Percentiles rank a stretch among this genome's conserved stretches.
Evolutionary conservation across 225 moss, liverwort and hornwort genomes (phyloP).

Genomic region (Polytrichum commune): DNA sequence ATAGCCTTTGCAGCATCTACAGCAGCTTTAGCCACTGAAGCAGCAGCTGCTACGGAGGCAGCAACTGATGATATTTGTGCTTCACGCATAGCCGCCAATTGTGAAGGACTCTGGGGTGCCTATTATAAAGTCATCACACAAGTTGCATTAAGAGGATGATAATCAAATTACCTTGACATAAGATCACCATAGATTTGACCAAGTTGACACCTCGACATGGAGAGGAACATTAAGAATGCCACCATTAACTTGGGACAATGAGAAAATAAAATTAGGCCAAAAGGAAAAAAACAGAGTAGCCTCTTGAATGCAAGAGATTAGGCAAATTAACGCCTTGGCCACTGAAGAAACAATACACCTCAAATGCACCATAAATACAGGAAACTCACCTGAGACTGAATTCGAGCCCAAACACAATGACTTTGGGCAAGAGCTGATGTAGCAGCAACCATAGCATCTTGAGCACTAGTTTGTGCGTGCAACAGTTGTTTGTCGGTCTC

Average conservation of each 20-base stretch:
- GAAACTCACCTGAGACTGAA: conserved; percentile 24
- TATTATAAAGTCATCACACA: not conserved
- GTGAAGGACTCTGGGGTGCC: conserved; percentile 1
- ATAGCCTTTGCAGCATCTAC: conserved; percentile 78
- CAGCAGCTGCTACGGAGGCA: conserved; percentile 69
- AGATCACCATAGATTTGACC: too few relatives aligned
- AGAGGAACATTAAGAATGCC: too few relatives aligned
- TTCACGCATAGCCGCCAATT: conserved; percentile 16
- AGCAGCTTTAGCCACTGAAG: conserved; percentile 76
- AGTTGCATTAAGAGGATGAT: too few relatives aligned
- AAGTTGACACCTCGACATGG: too few relatives aligned
- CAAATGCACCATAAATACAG: too few relatives aligned
- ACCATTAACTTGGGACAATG: too few relatives aligned
- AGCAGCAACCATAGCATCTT: conserved; percentile 31
- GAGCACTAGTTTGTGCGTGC: conserved; percentile 34
- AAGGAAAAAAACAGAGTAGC: too few relatives aligned
- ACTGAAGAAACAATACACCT: too few relatives aligned
- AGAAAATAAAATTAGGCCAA: too few relatives aligned
- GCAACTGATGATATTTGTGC: conserved; percentile 58
- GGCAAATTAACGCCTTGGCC: too few relatives aligned
- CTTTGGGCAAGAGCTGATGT: conserved; percentile 32
- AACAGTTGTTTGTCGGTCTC: conserved; percentile 21
- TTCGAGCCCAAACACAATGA: conserved; percentile 28
- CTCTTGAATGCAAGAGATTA: too few relatives aligned
- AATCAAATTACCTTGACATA: too few relatives aligned